phyloP scores from a whole-genome alignment of 345 rosid species.

The Brassica napus region DNA sequence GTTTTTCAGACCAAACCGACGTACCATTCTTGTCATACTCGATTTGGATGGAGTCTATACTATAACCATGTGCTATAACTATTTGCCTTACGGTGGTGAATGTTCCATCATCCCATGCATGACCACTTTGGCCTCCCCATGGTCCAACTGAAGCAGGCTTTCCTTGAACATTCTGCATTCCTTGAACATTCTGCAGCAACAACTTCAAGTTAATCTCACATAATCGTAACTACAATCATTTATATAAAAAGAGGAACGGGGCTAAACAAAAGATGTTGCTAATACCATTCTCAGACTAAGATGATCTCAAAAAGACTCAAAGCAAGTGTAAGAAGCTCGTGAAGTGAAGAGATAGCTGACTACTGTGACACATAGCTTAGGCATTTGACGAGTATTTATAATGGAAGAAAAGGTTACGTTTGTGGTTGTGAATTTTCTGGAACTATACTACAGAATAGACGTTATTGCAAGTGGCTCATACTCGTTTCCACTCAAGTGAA shows the following conservation, averaged over 20 bases:
- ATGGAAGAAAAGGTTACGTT: constrained; percentile 25
- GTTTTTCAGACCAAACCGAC: constrained; percentile 73
- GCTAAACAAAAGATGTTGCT: not conserved
- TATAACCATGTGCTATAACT: constrained; percentile 58
- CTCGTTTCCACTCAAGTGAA: constrained; percentile 56
- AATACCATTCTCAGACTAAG: constrained; percentile 46
- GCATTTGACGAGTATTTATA: constrained; percentile 44
- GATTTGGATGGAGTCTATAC: constrained; percentile 72
- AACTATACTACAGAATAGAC: constrained; percentile 35
- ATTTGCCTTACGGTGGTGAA: constrained; percentile 59
- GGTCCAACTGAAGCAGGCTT: constrained; percentile 66
- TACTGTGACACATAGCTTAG: constrained; percentile 24
- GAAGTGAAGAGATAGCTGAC: constrained; percentile 22
- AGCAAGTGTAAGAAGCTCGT: constrained; percentile 7
- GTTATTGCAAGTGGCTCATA: constrained; percentile 46
- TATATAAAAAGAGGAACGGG: not conserved
- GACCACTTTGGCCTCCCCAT: constrained; percentile 82
- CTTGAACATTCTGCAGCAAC: constrained; percentile 50
- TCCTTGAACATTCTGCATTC: constrained; percentile 51
- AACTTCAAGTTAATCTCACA: constrained; percentile 22
- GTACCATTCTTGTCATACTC: constrained; percentile 70
- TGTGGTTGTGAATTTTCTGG: constrained; percentile 19
- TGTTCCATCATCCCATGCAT: constrained; percentile 78
- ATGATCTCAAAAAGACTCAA: constrained; percentile 17
- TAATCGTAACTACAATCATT: constrained; percentile 14